Percentiles rank a stretch among this genome's conserved stretches.
Conservation (phyloP, 495 filamentous ascomycete genomes). For the Gamarada debralockiae region DNA sequence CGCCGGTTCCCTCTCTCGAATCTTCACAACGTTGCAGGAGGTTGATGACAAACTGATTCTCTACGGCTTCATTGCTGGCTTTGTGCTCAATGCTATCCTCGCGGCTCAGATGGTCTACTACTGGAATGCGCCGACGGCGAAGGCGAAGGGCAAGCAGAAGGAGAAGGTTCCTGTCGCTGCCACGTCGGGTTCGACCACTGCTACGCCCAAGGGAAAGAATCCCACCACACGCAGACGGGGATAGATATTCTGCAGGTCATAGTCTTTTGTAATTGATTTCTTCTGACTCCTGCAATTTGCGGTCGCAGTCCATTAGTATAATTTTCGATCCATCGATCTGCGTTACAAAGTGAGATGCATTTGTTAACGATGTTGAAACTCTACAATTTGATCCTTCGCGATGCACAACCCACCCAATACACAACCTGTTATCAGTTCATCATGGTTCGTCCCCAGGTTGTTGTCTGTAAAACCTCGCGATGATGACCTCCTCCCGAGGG, state of each 20-base stretch:
- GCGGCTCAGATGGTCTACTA: constrained; percentile 94
- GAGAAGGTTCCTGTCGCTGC: constrained; percentile 16
- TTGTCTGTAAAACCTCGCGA: too few species aligned
- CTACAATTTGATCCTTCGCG: neutral
- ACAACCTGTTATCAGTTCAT: neutral
- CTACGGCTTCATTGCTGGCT: constrained; percentile 87
- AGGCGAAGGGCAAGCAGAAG: constrained; percentile 15
- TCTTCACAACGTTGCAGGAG: constrained; percentile 96
- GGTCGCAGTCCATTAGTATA: constrained; percentile 19
- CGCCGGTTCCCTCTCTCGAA: constrained; percentile 80
- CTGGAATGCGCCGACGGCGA: constrained; percentile 66
- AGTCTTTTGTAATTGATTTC: constrained; percentile 9
- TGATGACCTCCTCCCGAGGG: too few species aligned
- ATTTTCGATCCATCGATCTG: too few species aligned
- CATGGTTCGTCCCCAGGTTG: too few species aligned
- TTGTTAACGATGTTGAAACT: neutral
- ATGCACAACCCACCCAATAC: neutral
- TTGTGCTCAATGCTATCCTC: constrained; percentile 79
- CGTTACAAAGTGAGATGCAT: too few species aligned
- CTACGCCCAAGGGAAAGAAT: constrained; percentile 42
- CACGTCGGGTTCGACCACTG: constrained; percentile 27
- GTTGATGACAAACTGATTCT: constrained; percentile 93
- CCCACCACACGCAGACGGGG: constrained; percentile 52
- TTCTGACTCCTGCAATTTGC: constrained; percentile 23
- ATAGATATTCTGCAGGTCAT: constrained; percentile 18